Percentiles rank a stretch among this genome's conserved stretches.
These are phyloP conservation scores for Penicillium goetzii DNA, from an alignment of 495 filamentous ascomycete species.

Conservation along the genomic window DNA sequence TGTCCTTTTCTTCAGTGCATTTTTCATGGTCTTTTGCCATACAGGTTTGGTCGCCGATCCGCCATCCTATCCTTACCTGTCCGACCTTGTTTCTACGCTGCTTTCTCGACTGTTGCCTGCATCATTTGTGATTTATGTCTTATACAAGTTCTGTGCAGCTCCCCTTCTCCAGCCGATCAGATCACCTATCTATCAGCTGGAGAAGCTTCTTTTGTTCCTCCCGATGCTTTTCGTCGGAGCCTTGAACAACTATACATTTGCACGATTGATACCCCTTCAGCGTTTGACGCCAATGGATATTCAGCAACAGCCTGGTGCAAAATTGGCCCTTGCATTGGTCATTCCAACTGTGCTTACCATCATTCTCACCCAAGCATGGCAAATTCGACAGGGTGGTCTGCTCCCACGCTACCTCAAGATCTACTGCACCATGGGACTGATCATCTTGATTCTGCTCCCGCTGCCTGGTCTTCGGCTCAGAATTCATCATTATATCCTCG, in stretches of 20 bases:
- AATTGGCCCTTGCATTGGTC: constrained; percentile 68
- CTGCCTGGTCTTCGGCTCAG: constrained; percentile 83
- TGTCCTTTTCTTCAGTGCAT: constrained; percentile 72
- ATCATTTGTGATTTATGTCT: constrained; percentile 71
- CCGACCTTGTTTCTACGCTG: constrained; percentile 67
- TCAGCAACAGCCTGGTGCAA: constrained; percentile 74
- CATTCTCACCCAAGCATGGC: constrained; percentile 69
- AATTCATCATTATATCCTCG: constrained; percentile 95
- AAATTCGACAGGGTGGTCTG: constrained; percentile 72
- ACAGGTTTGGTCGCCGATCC: constrained; percentile 80
- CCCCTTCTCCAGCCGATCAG: constrained; percentile 59
- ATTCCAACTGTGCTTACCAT: constrained; percentile 63
- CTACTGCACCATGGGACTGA: constrained; percentile 64
- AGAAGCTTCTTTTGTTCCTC: constrained; percentile 75
- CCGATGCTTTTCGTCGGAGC: constrained; percentile 77
- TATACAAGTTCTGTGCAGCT: constrained; percentile 69
- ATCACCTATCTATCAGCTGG: constrained; percentile 61
- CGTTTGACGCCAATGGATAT: constrained; percentile 79
- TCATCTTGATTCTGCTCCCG: constrained; percentile 65
- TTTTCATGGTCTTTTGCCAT: constrained; percentile 74
- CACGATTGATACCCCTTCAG: constrained; percentile 75
- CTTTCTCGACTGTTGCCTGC: constrained; percentile 78
- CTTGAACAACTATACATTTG: constrained; percentile 82
- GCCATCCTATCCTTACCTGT: constrained; percentile 57
- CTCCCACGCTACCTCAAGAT: constrained; percentile 72